A percentile compares a stretch with the other conserved stretches of the same genome.
phyloP scores from a whole-genome alignment of 2,329 filamentous ascomycete genomes.

The Penicillium sp. region DNA sequence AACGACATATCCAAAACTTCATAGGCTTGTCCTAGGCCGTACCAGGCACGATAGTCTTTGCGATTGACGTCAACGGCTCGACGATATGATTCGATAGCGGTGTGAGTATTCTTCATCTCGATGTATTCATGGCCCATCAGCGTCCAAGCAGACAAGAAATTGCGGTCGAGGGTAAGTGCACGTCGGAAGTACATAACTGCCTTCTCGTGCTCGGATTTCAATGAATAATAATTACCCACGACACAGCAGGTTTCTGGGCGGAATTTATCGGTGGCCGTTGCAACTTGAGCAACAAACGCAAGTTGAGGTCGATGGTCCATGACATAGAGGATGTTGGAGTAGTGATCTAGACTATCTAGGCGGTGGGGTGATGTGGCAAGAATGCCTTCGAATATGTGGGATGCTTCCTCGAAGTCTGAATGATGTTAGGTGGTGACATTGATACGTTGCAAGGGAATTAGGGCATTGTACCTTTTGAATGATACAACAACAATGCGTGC shows the following conservation, averaged over 20 bases:
- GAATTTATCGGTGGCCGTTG: conserved; percentile 90
- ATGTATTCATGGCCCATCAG: conserved; percentile 99
- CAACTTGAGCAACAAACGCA: conserved; percentile 87
- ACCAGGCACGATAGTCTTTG: conserved; percentile 96
- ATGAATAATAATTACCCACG: conserved; percentile 93
- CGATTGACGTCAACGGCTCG: conserved; percentile 94
- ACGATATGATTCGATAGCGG: conserved; percentile 94
- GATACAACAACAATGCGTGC: conserved; percentile 82
- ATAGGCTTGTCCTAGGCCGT: conserved; percentile 93
- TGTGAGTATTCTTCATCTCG: conserved; percentile 97
- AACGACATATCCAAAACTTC: conserved; percentile 98
- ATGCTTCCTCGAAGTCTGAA: conserved; percentile 62
- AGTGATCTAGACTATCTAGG: conserved; percentile 88
- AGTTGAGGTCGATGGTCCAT: conserved; percentile 84
- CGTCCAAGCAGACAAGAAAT: conserved; percentile 93
- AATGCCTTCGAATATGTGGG: conserved; percentile 65
- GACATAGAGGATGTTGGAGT: conserved; percentile 96
- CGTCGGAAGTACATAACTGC: conserved; percentile 97
- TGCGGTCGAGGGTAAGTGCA: conserved; percentile 83
- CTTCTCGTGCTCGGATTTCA: conserved; percentile 94
- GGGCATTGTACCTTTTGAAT: conserved; percentile 63
- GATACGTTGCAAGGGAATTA: neutral
- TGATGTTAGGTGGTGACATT: conserved; percentile 10
- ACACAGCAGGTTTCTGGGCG: conserved; percentile 95
- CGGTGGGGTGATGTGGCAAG: conserved; percentile 65